Percentiles rank a stretch among this genome's conserved stretches.
These are phyloP conservation scores for Plasmodium reichenowi DNA, from an alignment of 169 alveolate species.

Conservation along the genomic window DNA sequence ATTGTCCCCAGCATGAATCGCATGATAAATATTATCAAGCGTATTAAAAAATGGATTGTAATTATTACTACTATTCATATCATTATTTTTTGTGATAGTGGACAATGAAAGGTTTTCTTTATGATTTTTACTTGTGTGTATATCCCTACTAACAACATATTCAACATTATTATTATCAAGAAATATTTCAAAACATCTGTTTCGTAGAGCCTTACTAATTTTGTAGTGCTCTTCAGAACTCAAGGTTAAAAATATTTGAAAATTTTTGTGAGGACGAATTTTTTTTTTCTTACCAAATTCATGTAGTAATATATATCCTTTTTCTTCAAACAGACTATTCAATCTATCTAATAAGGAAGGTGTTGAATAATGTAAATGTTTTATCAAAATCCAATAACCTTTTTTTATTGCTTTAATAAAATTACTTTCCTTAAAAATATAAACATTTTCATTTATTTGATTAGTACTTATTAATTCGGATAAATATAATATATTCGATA, in stretches of 20 bases:
- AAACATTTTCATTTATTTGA: conserved; percentile 73
- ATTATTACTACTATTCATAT: no score
- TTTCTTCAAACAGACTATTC: conserved; percentile 94
- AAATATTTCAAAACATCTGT: conserved; percentile 92
- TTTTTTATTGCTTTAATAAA: conserved; percentile 90
- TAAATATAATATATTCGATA: conserved; percentile 8
- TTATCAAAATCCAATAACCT: conserved; percentile 95
- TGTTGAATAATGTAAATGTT: conserved; percentile 91
- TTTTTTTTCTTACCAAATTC: conserved; percentile 87
- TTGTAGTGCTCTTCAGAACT: conserved; percentile 80
- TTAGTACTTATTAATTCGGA: conserved; percentile 26
- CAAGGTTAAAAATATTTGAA: conserved; percentile 91
- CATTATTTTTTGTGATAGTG: no score
- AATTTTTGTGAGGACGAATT: conserved; percentile 90
- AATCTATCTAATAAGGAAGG: conserved; percentile 95
- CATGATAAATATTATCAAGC: no score
- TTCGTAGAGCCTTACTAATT: conserved; percentile 91
- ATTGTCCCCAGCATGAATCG: no score
- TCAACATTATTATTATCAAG: conserved; percentile 48
- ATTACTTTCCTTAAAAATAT: conserved; percentile 89
- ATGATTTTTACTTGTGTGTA: no score
- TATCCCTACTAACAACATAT: not conserved
- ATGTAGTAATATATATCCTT: conserved; percentile 80
- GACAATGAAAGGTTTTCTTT: no score
- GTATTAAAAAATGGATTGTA: no score